Evolutionary conservation across 1,139 yeast genomes (phyloP), one percentile per base, ranked within the genome.

Genomic region (Candida mesenterica): DNA sequence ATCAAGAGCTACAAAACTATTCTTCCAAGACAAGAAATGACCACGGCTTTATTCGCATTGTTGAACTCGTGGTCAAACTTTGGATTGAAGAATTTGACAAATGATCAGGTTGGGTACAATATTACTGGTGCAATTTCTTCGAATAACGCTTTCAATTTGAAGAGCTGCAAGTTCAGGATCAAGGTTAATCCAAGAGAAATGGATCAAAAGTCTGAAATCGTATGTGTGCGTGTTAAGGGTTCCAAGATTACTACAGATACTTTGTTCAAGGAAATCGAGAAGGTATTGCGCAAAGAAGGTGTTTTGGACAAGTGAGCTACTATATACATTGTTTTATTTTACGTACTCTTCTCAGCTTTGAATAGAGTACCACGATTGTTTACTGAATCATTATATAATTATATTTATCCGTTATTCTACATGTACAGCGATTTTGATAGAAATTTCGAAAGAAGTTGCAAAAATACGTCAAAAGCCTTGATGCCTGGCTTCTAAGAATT

Each of bases 11-110:
- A 68, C 43, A 50, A 55, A 27, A 74, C 82, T 2, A 65, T 72
- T 23, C 60, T 76, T 40, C 70, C 75, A 14, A 64, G 63, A 50
- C 74, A 66, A 32, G 87, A 82, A 53, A 73, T 82, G 72, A 71
- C 75, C 35, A 75, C 78, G 27, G 88, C 88, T 4, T 62, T 83
- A 48, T 73, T 67, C 55, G 78, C 85, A 26, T 69, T 82, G 41
- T 63, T 83, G 48, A 66, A 61, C 34, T 78, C 83, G 9, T 83
- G 92, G 92, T 72, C 79, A 12, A 77, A 75, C 44, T 82, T 82
- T 51, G 90, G 92, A 6, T 61, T 83, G 52, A 77, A 74, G 47
- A 72, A 77, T 41, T 68, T 83, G 43, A 64, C 62, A 32, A 62
- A 75, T 36, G 75, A 72, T 47, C 64, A 67, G 27, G 58, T 65